phyloP scores from a whole-genome alignment of 495 filamentous ascomycete genomes.

The Aspergillus avenaceus region DNA sequence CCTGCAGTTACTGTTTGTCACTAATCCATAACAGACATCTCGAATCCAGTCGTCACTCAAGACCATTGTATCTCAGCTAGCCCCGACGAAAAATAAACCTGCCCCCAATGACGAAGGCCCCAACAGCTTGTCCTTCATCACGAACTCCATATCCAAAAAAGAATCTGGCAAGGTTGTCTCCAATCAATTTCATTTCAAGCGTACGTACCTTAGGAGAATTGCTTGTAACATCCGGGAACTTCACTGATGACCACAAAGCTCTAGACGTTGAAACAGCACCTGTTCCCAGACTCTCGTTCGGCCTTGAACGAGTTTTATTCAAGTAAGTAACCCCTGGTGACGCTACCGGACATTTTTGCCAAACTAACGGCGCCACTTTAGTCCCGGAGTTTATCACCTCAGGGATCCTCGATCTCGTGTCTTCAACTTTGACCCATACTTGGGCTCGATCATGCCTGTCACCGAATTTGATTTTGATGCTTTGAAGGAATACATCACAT shows the following conservation, averaged over 20 bases:
- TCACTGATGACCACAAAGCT: slow-evolving; percentile 29
- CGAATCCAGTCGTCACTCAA: not conserved
- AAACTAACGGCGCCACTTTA: slow-evolving; percentile 12
- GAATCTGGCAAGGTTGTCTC: slow-evolving; percentile 15
- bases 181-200: slow-evolving; percentile 6
- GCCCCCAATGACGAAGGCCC: not conserved
- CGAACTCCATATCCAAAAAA: slow-evolving; percentile 3
- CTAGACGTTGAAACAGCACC: slow-evolving; percentile 51
- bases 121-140: slow-evolving; percentile 6
- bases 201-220: slow-evolving; percentile 15
- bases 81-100: not conserved
- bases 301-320: slow-evolving; percentile 86
- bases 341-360: not conserved
- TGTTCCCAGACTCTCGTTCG: slow-evolving; percentile 72
- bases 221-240: not conserved
- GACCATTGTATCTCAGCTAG: not conserved
- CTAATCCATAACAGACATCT: not conserved
- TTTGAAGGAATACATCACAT: slow-evolving; percentile 79
- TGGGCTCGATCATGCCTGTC: slow-evolving; percentile 86
- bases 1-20: no score
- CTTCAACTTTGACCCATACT: slow-evolving; percentile 94
- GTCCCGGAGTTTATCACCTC: slow-evolving; percentile 83
- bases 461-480: slow-evolving; percentile 87
- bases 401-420: slow-evolving; percentile 85
- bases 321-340: slow-evolving; percentile 50